Evolutionary conservation across 257 asterid species (phyloP), one percentile per base, ranked within the genome.

Genomic region (Osmanthus fragrans): DNA sequence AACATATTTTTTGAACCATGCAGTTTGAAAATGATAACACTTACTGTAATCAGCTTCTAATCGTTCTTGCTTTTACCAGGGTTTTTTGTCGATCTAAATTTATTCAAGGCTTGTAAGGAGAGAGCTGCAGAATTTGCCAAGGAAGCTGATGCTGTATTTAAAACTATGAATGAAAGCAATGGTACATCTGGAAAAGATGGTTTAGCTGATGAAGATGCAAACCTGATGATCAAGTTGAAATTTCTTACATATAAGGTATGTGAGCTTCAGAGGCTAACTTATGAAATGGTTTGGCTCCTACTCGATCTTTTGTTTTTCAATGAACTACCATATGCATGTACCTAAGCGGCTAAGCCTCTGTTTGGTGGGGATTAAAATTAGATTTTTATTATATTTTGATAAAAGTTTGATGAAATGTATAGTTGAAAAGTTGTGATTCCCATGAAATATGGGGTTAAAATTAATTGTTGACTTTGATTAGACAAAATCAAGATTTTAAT

Each of bases 201-300:
- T 76, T 87, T 96, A 85, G 98, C 97, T 39, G 97, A 96, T 83
- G 99, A 93, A 87, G 99, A 96, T 88, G 99, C 99, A 68, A 96
- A 96, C 86, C 80, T 96, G 89, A 96, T 96, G 99, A 86, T 93
- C 88, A 96, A 96, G 89, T 84, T 96, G 91, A 96, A 96, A 80
- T 93, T 96, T 81, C 98, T 96, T 76, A 87, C 98, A 4, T 93
- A 96, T 33, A 96, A 96, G 99, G 99, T 93, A 75, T 60, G 71
- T 18, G 60, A 68, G 33, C 72, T 42, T 40, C 18, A 63, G 69
- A 8, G 18, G n/a, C 2, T 63, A 4, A 63, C 69, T 23, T 23
- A 10, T 75, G 74, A 23, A 73, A 80, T 83, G 27, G 29, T 82
- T 66, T 70, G 74, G 60, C 49, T 77, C 71, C 29, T 18, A 21